These are phyloP conservation scores for Leccinum boreale DNA, from an alignment of 768 basidiomycete genomes.

Conservation along the genomic window DNA sequence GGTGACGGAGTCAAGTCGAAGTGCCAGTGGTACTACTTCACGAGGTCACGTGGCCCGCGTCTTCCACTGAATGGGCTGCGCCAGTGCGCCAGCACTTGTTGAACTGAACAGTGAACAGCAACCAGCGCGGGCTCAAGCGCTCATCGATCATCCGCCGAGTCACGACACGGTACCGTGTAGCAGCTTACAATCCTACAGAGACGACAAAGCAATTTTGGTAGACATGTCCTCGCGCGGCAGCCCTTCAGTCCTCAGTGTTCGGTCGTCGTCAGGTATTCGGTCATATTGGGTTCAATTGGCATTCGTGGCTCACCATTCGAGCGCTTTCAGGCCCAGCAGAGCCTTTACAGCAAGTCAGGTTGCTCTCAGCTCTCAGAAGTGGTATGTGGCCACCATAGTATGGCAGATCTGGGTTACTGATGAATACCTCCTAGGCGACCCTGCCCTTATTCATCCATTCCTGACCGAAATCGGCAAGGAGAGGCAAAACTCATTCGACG, in stretches of 20 bases:
- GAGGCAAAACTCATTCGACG: constrained; percentile 46
- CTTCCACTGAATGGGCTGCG: neutral
- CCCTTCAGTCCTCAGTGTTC: constrained; percentile 19
- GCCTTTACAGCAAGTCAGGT: constrained; percentile 62
- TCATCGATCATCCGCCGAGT: neutral
- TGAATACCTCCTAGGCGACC: constrained; percentile 51
- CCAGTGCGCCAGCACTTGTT: constrained; percentile 1
- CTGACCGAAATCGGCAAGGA: constrained; percentile 73
- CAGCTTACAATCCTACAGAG: neutral
- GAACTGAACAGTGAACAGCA: constrained; percentile 7
- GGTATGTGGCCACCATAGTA: constrained; percentile 37
- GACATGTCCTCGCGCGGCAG: constrained; percentile 19
- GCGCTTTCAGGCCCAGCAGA: constrained; percentile 25
- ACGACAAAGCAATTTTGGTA: neutral
- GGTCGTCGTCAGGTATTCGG: constrained; percentile 28
- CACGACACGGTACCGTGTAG: neutral
- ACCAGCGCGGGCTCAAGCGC: neutral
- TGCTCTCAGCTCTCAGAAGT: constrained; percentile 59
- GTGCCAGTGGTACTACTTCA: too few relatives aligned
- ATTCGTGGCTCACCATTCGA: constrained; percentile 4
- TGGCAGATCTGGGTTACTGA: neutral
- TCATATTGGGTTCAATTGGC: neutral
- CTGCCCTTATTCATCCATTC: constrained; percentile 76
- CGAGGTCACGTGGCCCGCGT: constrained; percentile 11
- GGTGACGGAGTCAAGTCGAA: too few relatives aligned